phyloP scores from a whole-genome alignment of 2,329 filamentous ascomycete species.

The Stemphylium beticola region DNA sequence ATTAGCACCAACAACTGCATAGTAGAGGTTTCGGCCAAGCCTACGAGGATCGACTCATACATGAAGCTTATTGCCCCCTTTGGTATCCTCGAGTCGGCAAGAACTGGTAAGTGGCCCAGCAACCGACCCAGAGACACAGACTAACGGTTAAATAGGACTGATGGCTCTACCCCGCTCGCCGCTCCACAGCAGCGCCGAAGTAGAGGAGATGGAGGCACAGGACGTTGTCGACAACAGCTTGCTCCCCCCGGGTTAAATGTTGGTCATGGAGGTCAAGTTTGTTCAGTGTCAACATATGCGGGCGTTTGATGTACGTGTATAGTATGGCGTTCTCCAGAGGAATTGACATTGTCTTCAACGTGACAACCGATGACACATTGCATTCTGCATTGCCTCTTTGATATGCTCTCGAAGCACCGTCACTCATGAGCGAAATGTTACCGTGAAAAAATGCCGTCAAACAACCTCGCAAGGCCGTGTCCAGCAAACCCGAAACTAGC shows the following conservation, averaged over 20 bases:
- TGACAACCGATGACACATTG: too few species aligned
- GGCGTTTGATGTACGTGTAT: conserved; percentile 11
- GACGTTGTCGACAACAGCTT: conserved; percentile 95
- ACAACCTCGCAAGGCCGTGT: too few species aligned
- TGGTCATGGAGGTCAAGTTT: background rate
- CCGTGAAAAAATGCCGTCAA: too few species aligned
- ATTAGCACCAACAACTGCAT: conserved; percentile 99
- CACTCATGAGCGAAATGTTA: too few species aligned
- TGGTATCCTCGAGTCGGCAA: conserved; percentile 93
- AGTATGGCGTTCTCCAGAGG: conserved; percentile 10
- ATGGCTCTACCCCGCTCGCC: conserved; percentile 97
- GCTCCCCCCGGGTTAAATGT: conserved; percentile 80
- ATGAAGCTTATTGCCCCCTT: conserved; percentile 94
- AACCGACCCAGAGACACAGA: background rate
- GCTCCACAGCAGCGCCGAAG: conserved; percentile 74
- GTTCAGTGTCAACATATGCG: conserved; percentile 2
- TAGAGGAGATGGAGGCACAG: conserved; percentile 83
- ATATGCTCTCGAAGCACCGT: too few species aligned
- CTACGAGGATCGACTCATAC: conserved; percentile 92
- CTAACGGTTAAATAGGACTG: conserved; percentile 61
- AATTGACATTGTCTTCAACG: too few species aligned
- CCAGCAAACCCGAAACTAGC: too few species aligned
- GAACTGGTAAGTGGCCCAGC: conserved; percentile 67
- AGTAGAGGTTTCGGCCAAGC: conserved; percentile 95
- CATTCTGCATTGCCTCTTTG: too few species aligned